Conservation (phyloP, 2,329 filamentous ascomycete genomes). For the Alternaria infectoria region DNA sequence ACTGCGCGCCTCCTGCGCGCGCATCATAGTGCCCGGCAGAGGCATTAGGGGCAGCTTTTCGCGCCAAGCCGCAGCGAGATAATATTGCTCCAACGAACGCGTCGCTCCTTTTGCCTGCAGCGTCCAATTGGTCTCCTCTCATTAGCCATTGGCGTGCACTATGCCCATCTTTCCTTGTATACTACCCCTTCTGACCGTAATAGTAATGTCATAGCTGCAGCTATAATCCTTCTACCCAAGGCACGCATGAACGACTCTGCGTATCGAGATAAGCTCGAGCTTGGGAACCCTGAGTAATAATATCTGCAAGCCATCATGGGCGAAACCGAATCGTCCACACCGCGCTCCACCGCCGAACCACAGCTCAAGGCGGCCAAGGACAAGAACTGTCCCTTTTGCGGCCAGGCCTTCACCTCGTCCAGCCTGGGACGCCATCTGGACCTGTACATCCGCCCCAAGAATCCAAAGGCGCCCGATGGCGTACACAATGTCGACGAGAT, state of each 20-base stretch:
- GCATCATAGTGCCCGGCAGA: constrained; percentile 24
- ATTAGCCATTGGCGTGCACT: constrained; percentile 15
- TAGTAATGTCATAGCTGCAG: constrained; percentile 39
- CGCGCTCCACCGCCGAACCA: constrained; percentile 31
- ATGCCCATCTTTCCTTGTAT: constrained; percentile 13
- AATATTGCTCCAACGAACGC: constrained; percentile 29
- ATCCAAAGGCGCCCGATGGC: constrained; percentile 85
- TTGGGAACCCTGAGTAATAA: constrained; percentile 19
- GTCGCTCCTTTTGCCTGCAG: constrained; percentile 35
- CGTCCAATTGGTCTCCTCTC: constrained; percentile 20
- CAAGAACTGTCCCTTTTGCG: constrained; percentile 85
- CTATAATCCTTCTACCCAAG: constrained; percentile 2
- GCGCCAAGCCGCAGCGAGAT: constrained; percentile 23
- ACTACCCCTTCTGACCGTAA: constrained; percentile 11
- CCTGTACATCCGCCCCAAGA: constrained; percentile 91
- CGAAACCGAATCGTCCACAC: constrained; percentile 50
- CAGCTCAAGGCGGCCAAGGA: constrained; percentile 71
- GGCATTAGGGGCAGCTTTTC: constrained; percentile 29
- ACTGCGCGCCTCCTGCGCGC: constrained; percentile 19
- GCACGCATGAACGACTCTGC: constrained; percentile 23
- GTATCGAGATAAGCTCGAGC: constrained; percentile 26
- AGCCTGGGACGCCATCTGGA: constrained; percentile 93
- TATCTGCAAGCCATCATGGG: constrained; percentile 26
- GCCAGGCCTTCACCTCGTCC: constrained; percentile 82
- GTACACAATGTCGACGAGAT: constrained; percentile 92